Evolutionary conservation across 176 grass and related monocot species (phyloP), one percentile per base, ranked within the genome.

Genomic region (Eragrostis curvula): DNA sequence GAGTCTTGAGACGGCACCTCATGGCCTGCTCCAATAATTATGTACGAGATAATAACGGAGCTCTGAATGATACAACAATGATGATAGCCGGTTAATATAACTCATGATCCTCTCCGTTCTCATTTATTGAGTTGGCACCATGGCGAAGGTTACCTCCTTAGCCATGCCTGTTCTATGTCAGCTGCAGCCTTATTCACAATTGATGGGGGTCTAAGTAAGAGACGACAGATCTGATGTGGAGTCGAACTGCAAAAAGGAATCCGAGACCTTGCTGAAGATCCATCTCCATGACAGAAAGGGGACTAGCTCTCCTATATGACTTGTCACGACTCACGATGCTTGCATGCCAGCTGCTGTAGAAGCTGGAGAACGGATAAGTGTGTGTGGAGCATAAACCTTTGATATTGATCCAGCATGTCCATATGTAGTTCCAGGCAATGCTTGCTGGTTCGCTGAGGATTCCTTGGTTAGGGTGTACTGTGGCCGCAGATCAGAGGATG

Each of bases 371-470:
- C 81, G 88, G 66, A 81, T 83, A 68, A 87, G 78, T 48, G 86
- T 85, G 88, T 88, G 88, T 17, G 92, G 71, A 70, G 81, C 82
- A 68, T 86, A 88, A 29, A 79, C 73, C 79, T 82, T 89, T 66
- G 85, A 80, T 14, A 91, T 43, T 15, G 80, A 61, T 68, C 86
- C 89, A 53, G 82, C 21, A 71, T 84, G 82, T 69, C 75, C 81
- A 68, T 70, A 82, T 61, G 81, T 78, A 78, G 73, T 82, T 57
- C 68, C 82, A 82, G 82, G 68, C 70, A 56, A 42, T n/a, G 46
- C 56, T 29, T 71, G 63, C 58, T 57, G 76, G 51, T 81, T 85
- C 53, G 64, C 61, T 62, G 85, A 79, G 47, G 74, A 83, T 11
- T 89, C 84, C 57, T 88, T 94, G 50, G 12, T 74, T 53, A 72